Evolutionary conservation across 2,329 filamentous ascomycete genomes (phyloP), one percentile per base, ranked within the genome.

Genomic region (Paraphaeosphaeria sporulosa): DNA sequence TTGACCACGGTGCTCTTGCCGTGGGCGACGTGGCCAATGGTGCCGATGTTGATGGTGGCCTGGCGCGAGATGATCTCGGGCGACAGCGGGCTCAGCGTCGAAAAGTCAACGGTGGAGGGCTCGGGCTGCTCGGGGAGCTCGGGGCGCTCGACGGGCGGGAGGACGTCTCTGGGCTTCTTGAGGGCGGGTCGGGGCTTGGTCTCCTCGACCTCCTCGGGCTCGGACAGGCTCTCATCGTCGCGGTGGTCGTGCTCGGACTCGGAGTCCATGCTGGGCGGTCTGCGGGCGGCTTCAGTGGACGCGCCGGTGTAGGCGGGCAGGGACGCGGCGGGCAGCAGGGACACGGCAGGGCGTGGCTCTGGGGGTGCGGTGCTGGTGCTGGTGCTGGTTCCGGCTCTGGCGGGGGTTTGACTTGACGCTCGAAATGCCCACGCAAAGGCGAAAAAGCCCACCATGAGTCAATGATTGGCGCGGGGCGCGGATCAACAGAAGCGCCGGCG

Each of bases 1-100:
- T 99, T 99, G 73, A 99, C 95, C 53, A 99, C 95, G 23, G 95
- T 99, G 63, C 93, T 97, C 81, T 98, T 98, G 78, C 94, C 94
- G 90, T 98, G 94, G 76, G 95, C 95, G 85, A 98, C 94, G 80
- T 98, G 95, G 58, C 94, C 94, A 80, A 99, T 98, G 63, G 95
- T 97, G 67, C 94, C 95, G 73, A 98, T 97, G 83, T 98, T 98
- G 85, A 98, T 97, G 58, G 95, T 99, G 58, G 95, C 95, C 86
- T 99, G 95, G 74, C 95, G 88, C 63, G 93, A 93, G 76, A 99
- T 99, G 77, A 99, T 98, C 79, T 98, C 94, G 68, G 94, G 93
- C 17, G 94, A 96, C 71, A 97, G 84, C 59, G 95, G 94, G 68
- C 86, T 92, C 71, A 99, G 84, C 55, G 82, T 87, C 68, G 87